Evolutionary conservation across 2,329 filamentous ascomycete genomes (phyloP), one percentile per base, ranked within the genome.

Genomic region (Aspergillus eucalypticola): DNA sequence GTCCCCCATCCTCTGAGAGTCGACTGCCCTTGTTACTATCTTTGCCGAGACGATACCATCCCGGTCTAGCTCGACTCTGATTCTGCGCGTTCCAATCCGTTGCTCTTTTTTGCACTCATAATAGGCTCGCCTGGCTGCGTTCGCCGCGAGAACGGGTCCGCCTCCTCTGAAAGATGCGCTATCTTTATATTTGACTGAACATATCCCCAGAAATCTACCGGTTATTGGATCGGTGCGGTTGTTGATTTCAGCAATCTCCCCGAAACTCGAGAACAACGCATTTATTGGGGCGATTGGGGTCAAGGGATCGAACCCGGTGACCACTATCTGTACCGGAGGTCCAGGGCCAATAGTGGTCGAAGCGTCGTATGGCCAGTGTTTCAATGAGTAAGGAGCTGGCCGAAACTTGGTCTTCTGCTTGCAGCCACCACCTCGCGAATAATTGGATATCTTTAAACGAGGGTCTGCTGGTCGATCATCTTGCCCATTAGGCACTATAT

Each of bases 201-300:
- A 96, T 73, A 99, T 93, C 11, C 95, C 95, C 11, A 99, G 84
- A 72, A 96, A 96, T 71, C 91, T 95, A 17, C 95, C 95, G 11
- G 93, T 98, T 60, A 93, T 89, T 8, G 95, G 95, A 75, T 99
- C 92, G 70, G 96, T 94, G 74, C 96, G 94, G 72, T 97, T 97
- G 71, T 91, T 92, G 68, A 96, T 90, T 71, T 93, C 90, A 48
- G 90, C 89, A 64, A 99, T 93, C 60, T 96, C 91, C 56, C 75
- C 76, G 67, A 78, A 77, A 54, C 75, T 77, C n/a, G 74, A 73
- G 59, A 77, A 76, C 15, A 76, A 66, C 4, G 74, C 73, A 48
- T 61, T 76, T 58, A 77, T 76, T 10, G 70, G 73, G 54, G 74
- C 71, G 41, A 96, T 91, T 11, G 91, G 86, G 42, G 90, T 89